Base-by-base conservation (phyloP, 1,284 basidiomycete genomes). In the Nidula niveotomentosa region DNA sequence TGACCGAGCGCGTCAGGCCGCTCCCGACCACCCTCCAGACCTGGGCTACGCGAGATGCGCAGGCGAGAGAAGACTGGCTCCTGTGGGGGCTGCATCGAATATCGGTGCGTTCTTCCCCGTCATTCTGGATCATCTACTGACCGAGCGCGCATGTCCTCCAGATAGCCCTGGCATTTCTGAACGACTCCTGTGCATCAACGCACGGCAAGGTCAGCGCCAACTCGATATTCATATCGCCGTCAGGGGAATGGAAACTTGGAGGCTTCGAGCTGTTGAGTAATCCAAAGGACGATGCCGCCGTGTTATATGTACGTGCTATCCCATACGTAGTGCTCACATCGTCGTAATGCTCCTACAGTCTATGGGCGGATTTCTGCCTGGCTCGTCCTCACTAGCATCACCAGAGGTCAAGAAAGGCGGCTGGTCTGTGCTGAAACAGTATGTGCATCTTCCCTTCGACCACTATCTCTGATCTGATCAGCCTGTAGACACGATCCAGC, bases 201-300 rank as follows among this genome's bases (percentile, higher is more conserved):
- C 97, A 99, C 67, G 96, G 96, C 43, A 93, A 91, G 58, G 73
- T 98, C 54, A 79, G 89, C 54, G 75, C 85, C 3, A 84, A 88
- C 54, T 88, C 91, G 2, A 83, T 99, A 58, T 98, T 97, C 67
- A 84, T 98, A 55, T 90, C 93, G 6, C 85, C 86, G 0, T 93
- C 94, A 0, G 93, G 96, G 17, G 97, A 99, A 75, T 99, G 96
- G 96, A 91, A 91, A 66, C 76, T 99, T 8, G 96, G 91, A 35
- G 96, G 96, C 1, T 96, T 99, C 64, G 97, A 99, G 63, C 73
- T 96, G 0, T 73, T 98, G 62, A 96, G 91, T 63, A 91, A 80
- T 63, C 78, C 88, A 2, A 89, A 84, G 64, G 93, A 96, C 54
- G 84, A 89, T n/a, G 69, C 77, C 48, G 80, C 90, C 8, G 79